These are phyloP conservation scores for Salix udensis DNA, from an alignment of 345 rosid genomes.

Conservation along the genomic window DNA sequence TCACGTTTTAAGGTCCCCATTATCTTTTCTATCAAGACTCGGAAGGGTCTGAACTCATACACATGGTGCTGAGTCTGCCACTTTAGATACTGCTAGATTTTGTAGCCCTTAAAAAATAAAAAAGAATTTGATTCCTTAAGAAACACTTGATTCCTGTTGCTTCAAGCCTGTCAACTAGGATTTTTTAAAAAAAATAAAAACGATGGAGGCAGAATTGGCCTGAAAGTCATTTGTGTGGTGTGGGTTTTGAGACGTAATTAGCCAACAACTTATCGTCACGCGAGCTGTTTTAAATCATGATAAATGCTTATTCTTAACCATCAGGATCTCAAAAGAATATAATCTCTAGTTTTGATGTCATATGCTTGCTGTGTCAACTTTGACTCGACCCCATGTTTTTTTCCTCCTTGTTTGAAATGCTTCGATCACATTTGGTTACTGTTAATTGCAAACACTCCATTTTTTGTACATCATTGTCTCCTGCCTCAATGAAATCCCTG, in stretches of 20 bases:
- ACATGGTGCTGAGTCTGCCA: constrained; percentile 32
- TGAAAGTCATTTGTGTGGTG: neutral
- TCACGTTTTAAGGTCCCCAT: neutral
- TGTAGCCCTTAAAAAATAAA: neutral
- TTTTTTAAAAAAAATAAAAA: neutral
- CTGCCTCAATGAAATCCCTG: constrained; percentile 2
- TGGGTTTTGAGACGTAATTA: constrained; percentile 2
- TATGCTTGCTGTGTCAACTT: constrained; percentile 12
- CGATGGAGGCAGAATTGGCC: neutral
- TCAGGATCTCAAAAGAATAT: constrained; percentile 11
- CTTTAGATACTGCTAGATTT: constrained; percentile 2
- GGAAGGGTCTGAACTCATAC: neutral
- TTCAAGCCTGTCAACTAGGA: neutral
- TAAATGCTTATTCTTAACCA: constrained; percentile 1
- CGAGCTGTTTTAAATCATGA: neutral
- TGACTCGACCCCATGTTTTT: constrained; percentile 9
- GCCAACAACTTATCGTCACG: constrained; percentile 15
- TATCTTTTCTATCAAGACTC: neutral
- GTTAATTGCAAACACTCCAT: neutral
- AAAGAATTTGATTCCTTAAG: constrained; percentile 8
- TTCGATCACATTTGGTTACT: neutral
- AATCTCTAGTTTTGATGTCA: constrained; percentile 2
- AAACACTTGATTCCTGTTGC: constrained; percentile 29
- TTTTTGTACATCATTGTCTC: neutral
- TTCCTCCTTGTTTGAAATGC: neutral